phyloP scores from a whole-genome alignment of 1,284 basidiomycete species.

The Puccinia hordei region DNA sequence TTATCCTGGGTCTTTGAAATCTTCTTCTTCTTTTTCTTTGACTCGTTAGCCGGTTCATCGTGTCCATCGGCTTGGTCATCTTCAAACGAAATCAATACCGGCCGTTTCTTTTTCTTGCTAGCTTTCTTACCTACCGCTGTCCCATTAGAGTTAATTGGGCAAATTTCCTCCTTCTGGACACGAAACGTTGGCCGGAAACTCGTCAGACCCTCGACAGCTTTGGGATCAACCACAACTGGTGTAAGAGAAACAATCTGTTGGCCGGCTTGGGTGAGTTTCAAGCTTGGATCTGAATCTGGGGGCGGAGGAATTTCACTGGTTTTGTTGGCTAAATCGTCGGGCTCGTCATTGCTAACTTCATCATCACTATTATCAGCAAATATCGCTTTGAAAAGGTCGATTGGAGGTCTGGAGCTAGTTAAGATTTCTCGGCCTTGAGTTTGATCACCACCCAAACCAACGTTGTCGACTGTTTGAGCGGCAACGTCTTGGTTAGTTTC shows the following conservation, averaged over 20 bases:
- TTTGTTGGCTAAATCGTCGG: background rate
- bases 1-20: background rate
- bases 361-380: conserved; percentile 56
- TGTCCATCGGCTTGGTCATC: conserved; percentile 30
- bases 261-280: background rate
- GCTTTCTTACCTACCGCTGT: conserved; percentile 24
- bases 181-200: conserved; percentile 47
- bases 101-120: conserved; percentile 41
- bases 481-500: conserved; percentile 18
- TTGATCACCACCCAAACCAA: conserved; percentile 86
- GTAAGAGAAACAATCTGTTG: conserved; percentile 25
- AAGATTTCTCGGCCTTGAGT: conserved; percentile 80
- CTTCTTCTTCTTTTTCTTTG: conserved; percentile 38
- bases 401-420: conserved; percentile 79
- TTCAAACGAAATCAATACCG: conserved; percentile 49
- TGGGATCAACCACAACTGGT: conserved; percentile 41
- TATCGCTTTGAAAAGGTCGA: conserved; percentile 84
- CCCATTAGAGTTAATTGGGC: background rate
- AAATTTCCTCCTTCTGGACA: conserved; percentile 5
- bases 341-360: conserved; percentile 19
- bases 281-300: background rate
- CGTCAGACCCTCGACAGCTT: conserved; percentile 35
- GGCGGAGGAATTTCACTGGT: background rate
- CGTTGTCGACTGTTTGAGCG: conserved; percentile 59
- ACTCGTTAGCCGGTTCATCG: background rate